A percentile compares a stretch with the other conserved stretches of the same genome.
phyloP scores from a whole-genome alignment of 768 basidiomycete species.

The Trametes elegans region DNA sequence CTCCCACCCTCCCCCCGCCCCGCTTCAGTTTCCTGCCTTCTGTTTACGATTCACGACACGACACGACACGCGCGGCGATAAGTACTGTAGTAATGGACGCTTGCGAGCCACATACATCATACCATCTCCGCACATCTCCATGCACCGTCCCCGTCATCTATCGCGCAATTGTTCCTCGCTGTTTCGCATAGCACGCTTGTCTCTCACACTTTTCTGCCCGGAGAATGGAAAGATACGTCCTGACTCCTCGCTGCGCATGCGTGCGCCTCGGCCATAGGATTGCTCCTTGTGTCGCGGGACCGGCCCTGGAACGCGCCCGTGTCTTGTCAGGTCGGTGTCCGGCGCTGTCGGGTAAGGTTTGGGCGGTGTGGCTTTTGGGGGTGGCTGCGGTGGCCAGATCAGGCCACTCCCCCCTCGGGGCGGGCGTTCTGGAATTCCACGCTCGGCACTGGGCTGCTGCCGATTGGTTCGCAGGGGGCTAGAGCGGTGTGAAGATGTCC shows the following conservation, averaged over 20 bases:
- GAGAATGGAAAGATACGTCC: conserved; percentile 7
- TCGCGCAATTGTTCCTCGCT: conserved; percentile 10
- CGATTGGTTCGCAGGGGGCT: conserved; percentile 15
- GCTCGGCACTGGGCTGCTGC: conserved; percentile 4
- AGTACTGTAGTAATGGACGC: conserved; percentile 24
- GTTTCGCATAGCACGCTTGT: conserved; percentile 16
- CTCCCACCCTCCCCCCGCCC: conserved; percentile 1
- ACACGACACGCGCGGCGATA: conserved; percentile 21
- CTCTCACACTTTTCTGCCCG: background rate
- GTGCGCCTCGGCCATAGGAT: too few relatives aligned
- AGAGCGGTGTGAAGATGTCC: conserved; percentile 14
- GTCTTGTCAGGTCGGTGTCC: too few relatives aligned
- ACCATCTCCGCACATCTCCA: conserved; percentile 6
- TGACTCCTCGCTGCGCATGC: too few relatives aligned
- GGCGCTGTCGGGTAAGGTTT: conserved; percentile 8
- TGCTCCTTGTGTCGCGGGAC: background rate
- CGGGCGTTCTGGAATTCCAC: conserved; percentile 9
- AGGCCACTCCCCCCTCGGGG: background rate
- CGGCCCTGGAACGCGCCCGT: too few relatives aligned
- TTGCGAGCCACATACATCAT: conserved; percentile 3
- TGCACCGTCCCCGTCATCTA: conserved; percentile 15
- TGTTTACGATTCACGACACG: conserved; percentile 19
- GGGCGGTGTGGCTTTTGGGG: conserved; percentile 5
- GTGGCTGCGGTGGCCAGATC: conserved; percentile 7
- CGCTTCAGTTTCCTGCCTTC: background rate